These are phyloP conservation scores for Chenopodium suecicum DNA, from an alignment of 148 eudicot species.

Conservation along the genomic window DNA sequence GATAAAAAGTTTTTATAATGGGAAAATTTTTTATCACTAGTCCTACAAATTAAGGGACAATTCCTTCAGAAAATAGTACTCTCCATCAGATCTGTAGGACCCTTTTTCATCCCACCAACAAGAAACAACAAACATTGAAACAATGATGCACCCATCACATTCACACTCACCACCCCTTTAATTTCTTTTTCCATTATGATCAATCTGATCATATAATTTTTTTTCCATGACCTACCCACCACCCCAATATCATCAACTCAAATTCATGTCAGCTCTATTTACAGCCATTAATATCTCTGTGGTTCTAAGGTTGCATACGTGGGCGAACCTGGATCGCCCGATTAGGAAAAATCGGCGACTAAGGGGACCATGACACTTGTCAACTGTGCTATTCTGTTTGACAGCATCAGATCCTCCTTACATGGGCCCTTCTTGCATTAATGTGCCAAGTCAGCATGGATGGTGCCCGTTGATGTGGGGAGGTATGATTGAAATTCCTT, in stretches of 20 bases:
- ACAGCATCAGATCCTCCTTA: constrained; percentile 19
- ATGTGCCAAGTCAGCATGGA: constrained; percentile 27
- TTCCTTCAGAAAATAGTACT: constrained; percentile 4
- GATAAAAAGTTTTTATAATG: not conserved
- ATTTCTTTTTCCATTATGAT: constrained; percentile 7
- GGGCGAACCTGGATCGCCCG: constrained; percentile 25
- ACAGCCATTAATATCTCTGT: constrained; percentile 33
- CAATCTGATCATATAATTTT: constrained; percentile 7
- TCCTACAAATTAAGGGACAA: constrained; percentile 25
- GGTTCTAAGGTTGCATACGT: constrained; percentile 29
- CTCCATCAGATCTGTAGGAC: constrained; percentile 13
- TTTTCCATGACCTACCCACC: constrained; percentile 17
- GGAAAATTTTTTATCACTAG: not conserved
- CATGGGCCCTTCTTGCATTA: not conserved
- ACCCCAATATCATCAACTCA: constrained; percentile 9
- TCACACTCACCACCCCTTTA: not conserved
- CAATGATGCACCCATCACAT: constrained; percentile 10
- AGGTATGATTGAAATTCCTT: constrained; percentile 65
- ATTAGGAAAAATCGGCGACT: not conserved
- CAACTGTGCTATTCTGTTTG: not conserved
- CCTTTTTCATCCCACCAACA: constrained; percentile 14
- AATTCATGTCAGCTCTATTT: constrained; percentile 32
- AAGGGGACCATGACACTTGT: not conserved
- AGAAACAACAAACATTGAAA: not conserved
- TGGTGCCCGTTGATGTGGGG: constrained; percentile 35